Evolutionary conservation across 1,139 yeast genomes (phyloP), one percentile per base, ranked within the genome.

Genomic region (Torulaspora globosa): DNA sequence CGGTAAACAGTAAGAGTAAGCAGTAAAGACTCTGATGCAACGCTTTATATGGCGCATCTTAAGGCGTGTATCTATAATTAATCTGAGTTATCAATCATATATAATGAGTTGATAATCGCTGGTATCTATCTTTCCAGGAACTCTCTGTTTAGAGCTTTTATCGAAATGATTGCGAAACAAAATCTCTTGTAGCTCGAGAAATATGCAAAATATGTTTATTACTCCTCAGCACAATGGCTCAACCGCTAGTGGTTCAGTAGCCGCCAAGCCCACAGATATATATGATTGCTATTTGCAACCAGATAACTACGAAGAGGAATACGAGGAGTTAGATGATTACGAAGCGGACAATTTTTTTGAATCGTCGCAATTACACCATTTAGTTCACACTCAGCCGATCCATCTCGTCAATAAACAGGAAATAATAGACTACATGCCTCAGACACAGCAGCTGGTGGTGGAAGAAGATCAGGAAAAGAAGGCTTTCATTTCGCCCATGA

Each of bases 351-450:
- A 16, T 7, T 37, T 36, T 5, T 47, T 47, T 15, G 50, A 47
- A 19, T 47, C 50, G 4, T 47, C 50, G 1, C 50, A 47, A 32
- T 18, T 47, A 23, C 50, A 44, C 27, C 41, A 43, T 23, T 33
- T 56, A 37, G 48, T 54, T 11, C 59, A 56, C 33, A 53, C 59
- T 5, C 58, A 54, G 37, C 58, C 59, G 23, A 45, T 56, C 9
- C 53, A 52, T 32, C 36, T 53, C 39, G 44, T 53, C 12, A 38
- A 50, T 14, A 38, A 43, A 24, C 46, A 49, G 19, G 34, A 28
- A 30, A 38, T 48, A 37, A 44, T 43, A 12, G 44, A 36, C 30
- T 33, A 31, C 12, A 21, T 30, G 16, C 36, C 49, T 7, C 33
- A 15, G 3, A 36, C 34, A 14, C 43, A 38, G 31, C 21, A 21